Percentiles rank a stretch among this genome's conserved stretches.
Conservation (phyloP, 176 grass and related monocot species). For the Eremochloa ophiuroides region DNA sequence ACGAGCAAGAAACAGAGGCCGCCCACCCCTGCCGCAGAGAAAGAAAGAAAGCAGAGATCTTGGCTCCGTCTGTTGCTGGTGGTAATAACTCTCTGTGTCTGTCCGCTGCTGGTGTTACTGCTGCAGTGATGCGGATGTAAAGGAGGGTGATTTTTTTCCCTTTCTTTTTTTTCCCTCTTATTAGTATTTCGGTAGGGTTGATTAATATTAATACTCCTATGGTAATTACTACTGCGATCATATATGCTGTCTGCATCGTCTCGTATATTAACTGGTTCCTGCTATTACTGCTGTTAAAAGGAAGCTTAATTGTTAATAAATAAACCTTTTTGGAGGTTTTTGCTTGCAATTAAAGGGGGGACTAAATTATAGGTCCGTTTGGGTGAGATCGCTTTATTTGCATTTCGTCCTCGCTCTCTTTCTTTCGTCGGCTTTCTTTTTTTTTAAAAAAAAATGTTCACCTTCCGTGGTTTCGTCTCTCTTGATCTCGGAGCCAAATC, state of each 20-base stretch:
- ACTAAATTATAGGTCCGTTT: background rate
- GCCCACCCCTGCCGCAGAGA: background rate
- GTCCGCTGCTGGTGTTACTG: background rate
- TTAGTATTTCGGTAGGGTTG: background rate
- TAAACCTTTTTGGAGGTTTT: slow-evolving; percentile 14
- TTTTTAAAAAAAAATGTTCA: background rate
- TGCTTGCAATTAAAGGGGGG: background rate
- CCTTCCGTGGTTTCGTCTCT: background rate
- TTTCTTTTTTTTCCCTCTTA: background rate
- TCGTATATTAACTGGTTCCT: background rate
- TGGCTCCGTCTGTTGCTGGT: background rate
- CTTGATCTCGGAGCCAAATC: background rate
- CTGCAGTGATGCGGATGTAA: background rate
- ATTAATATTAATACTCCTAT: background rate
- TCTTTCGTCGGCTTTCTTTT: background rate
- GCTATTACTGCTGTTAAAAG: background rate
- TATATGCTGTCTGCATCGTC: background rate
- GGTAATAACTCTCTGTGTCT: background rate
- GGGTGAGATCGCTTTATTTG: background rate
- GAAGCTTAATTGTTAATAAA: slow-evolving; percentile 21
- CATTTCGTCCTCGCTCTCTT: too few species aligned
- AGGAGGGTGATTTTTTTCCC: background rate
- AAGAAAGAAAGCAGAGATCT: background rate
- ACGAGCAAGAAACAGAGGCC: background rate
- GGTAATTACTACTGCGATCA: background rate